Evolutionary conservation across 768 basidiomycete species (phyloP).

Genomic region (Xanthoconium purpureum): DNA sequence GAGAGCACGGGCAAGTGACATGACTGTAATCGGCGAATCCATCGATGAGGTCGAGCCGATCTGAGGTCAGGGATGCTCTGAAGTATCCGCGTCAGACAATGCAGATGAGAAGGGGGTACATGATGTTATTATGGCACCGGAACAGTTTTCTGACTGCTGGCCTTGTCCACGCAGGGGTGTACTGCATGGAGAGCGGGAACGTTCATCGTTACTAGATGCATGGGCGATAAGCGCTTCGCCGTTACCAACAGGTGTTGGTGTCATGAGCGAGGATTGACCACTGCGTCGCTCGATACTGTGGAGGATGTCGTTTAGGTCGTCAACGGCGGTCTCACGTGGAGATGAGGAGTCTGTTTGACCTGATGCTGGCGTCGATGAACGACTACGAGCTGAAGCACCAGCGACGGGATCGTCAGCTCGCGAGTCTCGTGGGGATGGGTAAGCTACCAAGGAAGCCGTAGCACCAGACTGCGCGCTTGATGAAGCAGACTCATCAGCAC

Average conservation of each 20-base stretch:
- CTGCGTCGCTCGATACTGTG: slow-evolving; percentile 28
- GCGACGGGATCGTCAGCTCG: slow-evolving; percentile 12
- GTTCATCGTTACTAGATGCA: slow-evolving; percentile 13
- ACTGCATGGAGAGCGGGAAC: slow-evolving; percentile 2
- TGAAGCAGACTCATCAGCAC: slow-evolving; percentile 3
- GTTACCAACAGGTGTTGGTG: slow-evolving; percentile 5
- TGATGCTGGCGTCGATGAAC: slow-evolving; percentile 33
- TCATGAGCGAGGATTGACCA: slow-evolving; percentile 18
- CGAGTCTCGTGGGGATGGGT: slow-evolving; percentile 3
- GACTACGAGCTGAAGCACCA: slow-evolving; percentile 18
- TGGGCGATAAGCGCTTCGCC: slow-evolving; percentile 8
- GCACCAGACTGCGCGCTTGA: slow-evolving; percentile 3
- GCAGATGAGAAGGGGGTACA: slow-evolving; percentile 27
- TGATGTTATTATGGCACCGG: slow-evolving; percentile 18
- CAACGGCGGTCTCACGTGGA: slow-evolving; percentile 24
- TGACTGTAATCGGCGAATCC: slow-evolving; percentile 12
- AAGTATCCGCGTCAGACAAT: slow-evolving; percentile 21
- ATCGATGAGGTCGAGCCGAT: slow-evolving; percentile 44
- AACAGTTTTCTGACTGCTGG: slow-evolving; percentile 5
- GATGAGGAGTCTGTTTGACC: slow-evolving; percentile 35
- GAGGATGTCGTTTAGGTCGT: slow-evolving; percentile 24
- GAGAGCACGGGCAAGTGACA: slow-evolving; percentile 3
- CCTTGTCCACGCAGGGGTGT: slow-evolving; percentile 4
- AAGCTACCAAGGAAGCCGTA: not conserved
- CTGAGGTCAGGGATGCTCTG: slow-evolving; percentile 35